Percentiles rank a stretch among this genome's conserved stretches.
Conservation (phyloP, 176 grass and related monocot species). For the Miscanthus lutarioriparius region DNA sequence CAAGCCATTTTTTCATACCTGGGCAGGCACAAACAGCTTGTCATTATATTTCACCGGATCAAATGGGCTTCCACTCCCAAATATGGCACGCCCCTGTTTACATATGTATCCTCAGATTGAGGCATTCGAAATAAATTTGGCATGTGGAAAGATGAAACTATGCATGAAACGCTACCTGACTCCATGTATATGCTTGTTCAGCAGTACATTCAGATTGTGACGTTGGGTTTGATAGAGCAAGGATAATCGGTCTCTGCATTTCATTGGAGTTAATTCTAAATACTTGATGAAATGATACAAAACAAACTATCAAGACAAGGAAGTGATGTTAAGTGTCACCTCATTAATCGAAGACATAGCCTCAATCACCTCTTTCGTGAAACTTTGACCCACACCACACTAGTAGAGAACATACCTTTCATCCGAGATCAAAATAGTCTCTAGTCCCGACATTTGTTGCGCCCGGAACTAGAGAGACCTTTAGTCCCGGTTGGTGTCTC, state of each 20-base stretch:
- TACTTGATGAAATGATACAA: not conserved
- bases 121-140: not conserved
- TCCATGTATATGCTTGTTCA: constrained; percentile 92
- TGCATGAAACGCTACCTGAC: constrained; percentile 53
- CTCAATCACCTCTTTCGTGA: constrained; percentile 84
- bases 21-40: constrained; percentile 70
- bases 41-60: constrained; percentile 81
- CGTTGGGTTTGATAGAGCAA: constrained; percentile 86
- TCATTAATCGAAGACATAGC: constrained; percentile 78
- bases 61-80: constrained; percentile 96
- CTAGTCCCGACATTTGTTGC: too few species aligned
- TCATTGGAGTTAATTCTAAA: constrained; percentile 13
- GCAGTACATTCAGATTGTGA: constrained; percentile 87
- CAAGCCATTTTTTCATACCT: constrained; percentile 42
- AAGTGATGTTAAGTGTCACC: constrained; percentile 37
- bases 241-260: constrained; percentile 82
- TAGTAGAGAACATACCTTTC: too few species aligned
- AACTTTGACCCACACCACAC: constrained; percentile 82
- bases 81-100: constrained; percentile 71
- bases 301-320: not conserved
- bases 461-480: too few species aligned
- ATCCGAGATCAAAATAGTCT: too few species aligned
- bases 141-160: not conserved
- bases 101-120: not conserved
- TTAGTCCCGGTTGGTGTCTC: too few species aligned